Conservation (phyloP, 768 basidiomycete genomes). For the Macrolepiota fuliginosa region DNA sequence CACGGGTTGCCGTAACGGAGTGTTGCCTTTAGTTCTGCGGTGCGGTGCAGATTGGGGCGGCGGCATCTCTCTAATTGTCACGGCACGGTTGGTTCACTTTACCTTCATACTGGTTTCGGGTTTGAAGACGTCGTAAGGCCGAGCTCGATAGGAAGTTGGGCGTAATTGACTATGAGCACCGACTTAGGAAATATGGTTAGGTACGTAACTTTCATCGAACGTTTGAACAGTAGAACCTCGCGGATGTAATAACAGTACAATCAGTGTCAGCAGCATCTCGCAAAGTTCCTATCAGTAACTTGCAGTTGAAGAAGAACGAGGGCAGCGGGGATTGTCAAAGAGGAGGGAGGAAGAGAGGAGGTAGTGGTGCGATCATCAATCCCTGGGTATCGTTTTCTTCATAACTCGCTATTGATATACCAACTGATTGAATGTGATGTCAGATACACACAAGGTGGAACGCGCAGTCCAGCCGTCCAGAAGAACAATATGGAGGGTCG, state of each 20-base stretch:
- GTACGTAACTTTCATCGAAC: conserved; percentile 2
- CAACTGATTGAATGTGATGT: neutral
- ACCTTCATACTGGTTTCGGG: neutral
- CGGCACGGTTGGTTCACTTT: neutral
- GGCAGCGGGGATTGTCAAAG: neutral
- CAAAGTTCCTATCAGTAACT: conserved; percentile 6
- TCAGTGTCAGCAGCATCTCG: neutral
- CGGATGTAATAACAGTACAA: conserved; percentile 4
- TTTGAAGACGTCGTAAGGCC: neutral
- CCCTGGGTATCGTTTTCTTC: neutral
- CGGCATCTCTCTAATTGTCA: neutral
- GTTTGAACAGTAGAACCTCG: conserved; percentile 5
- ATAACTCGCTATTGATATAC: neutral
- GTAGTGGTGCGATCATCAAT: neutral
- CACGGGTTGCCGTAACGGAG: neutral
- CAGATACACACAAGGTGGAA: neutral
- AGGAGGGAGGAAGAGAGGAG: neutral
- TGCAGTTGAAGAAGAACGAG: neutral
- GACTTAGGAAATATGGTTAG: neutral
- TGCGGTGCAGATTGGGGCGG: neutral
- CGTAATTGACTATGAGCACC: neutral
- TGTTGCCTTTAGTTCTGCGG: neutral
- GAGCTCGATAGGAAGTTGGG: neutral
- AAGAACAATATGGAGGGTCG: neutral
- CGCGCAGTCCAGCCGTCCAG: neutral